Conservation (phyloP, 371 early-diverging fungal genomes). For the Mucor sp. region DNA sequence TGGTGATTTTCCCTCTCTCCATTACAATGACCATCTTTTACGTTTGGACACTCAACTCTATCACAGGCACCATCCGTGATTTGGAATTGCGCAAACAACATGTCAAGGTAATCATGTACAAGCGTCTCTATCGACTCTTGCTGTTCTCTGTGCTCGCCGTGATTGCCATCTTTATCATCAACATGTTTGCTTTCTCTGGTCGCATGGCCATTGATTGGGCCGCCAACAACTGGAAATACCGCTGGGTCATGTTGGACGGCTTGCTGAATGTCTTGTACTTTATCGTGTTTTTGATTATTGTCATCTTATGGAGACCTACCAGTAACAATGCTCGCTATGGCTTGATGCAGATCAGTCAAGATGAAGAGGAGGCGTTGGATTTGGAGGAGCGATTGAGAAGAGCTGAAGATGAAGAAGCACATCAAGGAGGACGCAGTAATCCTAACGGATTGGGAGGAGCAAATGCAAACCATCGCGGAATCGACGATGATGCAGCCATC, state of each 20-base stretch:
- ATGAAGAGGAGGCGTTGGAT: slow-evolving; percentile 62
- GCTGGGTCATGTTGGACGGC: slow-evolving; percentile 94
- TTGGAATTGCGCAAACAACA: slow-evolving; percentile 77
- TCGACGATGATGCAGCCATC: slow-evolving; percentile 57
- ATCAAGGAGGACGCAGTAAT: slow-evolving; percentile 11
- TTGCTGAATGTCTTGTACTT: slow-evolving; percentile 85
- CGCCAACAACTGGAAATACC: slow-evolving; percentile 79
- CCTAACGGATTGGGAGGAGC: slow-evolving; percentile 7
- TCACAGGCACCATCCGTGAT: slow-evolving; percentile 36
- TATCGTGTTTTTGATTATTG: slow-evolving; percentile 75
- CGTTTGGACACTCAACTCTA: slow-evolving; percentile 76
- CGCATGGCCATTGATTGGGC: slow-evolving; percentile 70
- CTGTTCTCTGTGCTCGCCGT: slow-evolving; percentile 76
- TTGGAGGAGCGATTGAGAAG: slow-evolving; percentile 57
- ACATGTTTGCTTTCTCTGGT: slow-evolving; percentile 72
- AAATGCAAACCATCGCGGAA: slow-evolving; percentile 9
- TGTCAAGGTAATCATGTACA: slow-evolving; percentile 91
- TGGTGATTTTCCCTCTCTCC: slow-evolving; percentile 88
- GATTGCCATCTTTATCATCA: slow-evolving; percentile 77
- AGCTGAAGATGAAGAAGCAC: slow-evolving; percentile 50
- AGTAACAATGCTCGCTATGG: slow-evolving; percentile 86
- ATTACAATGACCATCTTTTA: slow-evolving; percentile 92
- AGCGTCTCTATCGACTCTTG: slow-evolving; percentile 79
- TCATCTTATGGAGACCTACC: slow-evolving; percentile 93
- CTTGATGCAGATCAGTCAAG: slow-evolving; percentile 54